Evolutionary conservation across 2,329 filamentous ascomycete species (phyloP).

Genomic region (Podosphaera leucotricha): DNA sequence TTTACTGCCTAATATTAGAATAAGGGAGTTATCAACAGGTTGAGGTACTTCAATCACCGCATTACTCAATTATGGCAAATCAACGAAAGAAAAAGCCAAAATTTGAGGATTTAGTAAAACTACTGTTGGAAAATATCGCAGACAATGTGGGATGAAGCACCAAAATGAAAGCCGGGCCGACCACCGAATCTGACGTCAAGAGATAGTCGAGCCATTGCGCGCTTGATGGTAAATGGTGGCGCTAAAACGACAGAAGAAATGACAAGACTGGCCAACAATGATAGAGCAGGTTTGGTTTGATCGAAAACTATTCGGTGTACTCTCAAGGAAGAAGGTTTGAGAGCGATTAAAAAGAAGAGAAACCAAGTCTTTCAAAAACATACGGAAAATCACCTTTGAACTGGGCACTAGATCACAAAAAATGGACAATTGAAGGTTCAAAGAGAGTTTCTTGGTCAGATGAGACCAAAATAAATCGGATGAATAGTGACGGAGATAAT

Average conservation of each 20-base stretch:
- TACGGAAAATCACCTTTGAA: too few species aligned
- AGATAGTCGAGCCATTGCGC: background rate
- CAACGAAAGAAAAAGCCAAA: too few species aligned
- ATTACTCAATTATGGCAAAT: too few species aligned
- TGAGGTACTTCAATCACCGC: too few species aligned
- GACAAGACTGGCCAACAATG: background rate
- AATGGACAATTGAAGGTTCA: too few species aligned
- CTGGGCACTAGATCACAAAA: too few species aligned
- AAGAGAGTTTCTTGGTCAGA: too few species aligned
- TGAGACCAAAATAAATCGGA: too few species aligned
- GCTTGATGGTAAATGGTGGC: background rate
- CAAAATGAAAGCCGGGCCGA: background rate
- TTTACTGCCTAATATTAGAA: too few species aligned
- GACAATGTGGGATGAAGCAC: background rate
- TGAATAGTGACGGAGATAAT: too few species aligned
- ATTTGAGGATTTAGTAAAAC: background rate
- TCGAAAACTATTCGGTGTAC: background rate
- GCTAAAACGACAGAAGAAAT: background rate
- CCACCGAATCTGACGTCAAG: background rate
- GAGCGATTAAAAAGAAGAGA: background rate
- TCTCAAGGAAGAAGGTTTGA: background rate
- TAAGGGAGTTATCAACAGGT: too few species aligned
- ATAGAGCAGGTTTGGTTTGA: background rate
- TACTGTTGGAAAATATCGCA: too few species aligned
- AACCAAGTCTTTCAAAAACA: background rate